Evolutionary conservation across 345 rosid genomes (phyloP), one percentile per base, ranked within the genome.

Genomic region (Populus davidiana): DNA sequence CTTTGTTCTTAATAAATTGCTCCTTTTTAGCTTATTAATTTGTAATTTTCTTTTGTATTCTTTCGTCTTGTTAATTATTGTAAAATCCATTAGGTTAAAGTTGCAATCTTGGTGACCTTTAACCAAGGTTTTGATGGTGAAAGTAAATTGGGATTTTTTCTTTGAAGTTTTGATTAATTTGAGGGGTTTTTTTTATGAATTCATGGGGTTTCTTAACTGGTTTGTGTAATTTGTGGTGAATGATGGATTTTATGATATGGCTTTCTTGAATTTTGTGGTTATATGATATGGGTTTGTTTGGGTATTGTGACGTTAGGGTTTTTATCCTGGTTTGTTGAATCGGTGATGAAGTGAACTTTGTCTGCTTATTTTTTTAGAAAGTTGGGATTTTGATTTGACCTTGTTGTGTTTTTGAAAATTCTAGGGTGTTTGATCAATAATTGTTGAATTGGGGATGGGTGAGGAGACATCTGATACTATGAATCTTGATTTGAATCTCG

Each of bases 401-500:
- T 9, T 10, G 11, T 66, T 8, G 6, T 69, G 74, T 4, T 75
- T 71, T 52, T 72, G 70, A 67, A 70, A 52, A 64, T 70, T 49
- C 23, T 76, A 79, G 83, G 81, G 36, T 44, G 71, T 47, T 79
- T 64, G 74, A 38, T 61, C 75, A 47, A 67, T 70, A 73, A 59
- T 79, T 75, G 67, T 73, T 63, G 54, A 63, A 38, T 75, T 79
- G 81, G 77, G 74, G 75, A 91, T 93, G 98, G 92, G 83, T 52
- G 97, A 91, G 67, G 95, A 88, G 84, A 83, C 88, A 75, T 85
- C 91, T 41, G 94, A 91, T 72, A 85, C 94, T 36, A 93, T 95
- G 98, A 93, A 95, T 81, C 99, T 95, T 50, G 99, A 95, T 85
- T 89, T 95, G 92, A 95, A 95, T 79, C 88, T 95, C 72, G 96